Evolutionary conservation across 169 alveolate species (phyloP).

Genomic region (Cryptosporidium tyzzeri): DNA sequence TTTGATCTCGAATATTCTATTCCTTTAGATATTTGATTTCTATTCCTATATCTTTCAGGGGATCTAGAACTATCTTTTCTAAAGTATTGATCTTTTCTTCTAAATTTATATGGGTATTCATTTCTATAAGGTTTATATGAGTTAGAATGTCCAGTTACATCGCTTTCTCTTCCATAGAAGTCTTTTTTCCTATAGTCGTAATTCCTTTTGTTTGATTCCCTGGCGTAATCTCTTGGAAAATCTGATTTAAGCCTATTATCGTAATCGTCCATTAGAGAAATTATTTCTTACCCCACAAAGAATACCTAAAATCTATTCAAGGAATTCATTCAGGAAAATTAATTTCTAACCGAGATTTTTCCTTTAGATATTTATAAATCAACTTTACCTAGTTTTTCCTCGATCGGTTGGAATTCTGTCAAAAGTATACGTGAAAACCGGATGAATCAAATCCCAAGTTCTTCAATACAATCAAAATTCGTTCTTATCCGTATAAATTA

Average conservation of each 20-base stretch:
- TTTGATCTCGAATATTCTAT: not conserved
- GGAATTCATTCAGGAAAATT: not conserved
- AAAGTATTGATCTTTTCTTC: not conserved
- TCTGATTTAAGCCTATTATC: not conserved
- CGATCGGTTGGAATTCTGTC: too few relatives aligned
- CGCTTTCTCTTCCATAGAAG: not conserved
- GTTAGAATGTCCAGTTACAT: not conserved
- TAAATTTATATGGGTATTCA: not conserved
- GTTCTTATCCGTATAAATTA: not conserved
- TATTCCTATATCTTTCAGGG: not conserved
- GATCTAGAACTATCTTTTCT: not conserved
- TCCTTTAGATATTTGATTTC: not conserved
- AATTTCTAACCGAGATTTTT: not conserved
- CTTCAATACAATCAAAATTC: too few relatives aligned
- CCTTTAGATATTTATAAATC: not conserved
- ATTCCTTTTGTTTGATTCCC: not conserved
- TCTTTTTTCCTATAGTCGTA: not conserved
- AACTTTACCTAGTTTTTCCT: not conserved
- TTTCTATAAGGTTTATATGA: not conserved
- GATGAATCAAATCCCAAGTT: not conserved
- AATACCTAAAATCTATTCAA: not conserved
- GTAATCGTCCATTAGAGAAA: not conserved
- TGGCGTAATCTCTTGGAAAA: not conserved
- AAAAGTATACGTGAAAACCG: not conserved
- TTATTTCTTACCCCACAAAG: not conserved